phyloP scores from a whole-genome alignment of 345 rosid genomes.

The Eucalyptus urophylla region DNA sequence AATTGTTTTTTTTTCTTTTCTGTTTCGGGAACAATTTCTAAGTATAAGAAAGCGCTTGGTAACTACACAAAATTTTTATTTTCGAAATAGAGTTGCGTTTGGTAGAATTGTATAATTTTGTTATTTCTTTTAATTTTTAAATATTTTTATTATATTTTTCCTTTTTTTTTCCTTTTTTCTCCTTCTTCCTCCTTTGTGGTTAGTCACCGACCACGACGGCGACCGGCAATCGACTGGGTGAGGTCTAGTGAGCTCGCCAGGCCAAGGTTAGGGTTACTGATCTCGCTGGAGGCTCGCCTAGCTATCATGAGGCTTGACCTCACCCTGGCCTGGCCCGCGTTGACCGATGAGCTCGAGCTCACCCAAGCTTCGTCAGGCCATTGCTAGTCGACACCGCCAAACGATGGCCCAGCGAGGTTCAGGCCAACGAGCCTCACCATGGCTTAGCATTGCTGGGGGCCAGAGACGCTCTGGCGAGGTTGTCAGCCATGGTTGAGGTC shows the following conservation, averaged over 20 bases:
- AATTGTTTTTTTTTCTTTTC: rapidly evolving
- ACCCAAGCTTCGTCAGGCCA: rapidly evolving
- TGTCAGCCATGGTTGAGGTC: rapidly evolving
- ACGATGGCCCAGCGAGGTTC: rapidly evolving
- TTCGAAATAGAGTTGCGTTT: rapidly evolving
- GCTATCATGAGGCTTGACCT: no score
- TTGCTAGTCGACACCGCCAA: rapidly evolving
- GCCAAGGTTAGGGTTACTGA: rapidly evolving
- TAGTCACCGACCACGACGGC: rapidly evolving
- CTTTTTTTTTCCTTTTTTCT: no score
- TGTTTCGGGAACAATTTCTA: rapidly evolving
- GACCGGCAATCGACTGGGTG: rapidly evolving
- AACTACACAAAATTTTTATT: rapidly evolving
- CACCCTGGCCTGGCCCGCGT: rapidly evolving
- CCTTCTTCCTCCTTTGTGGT: no score
- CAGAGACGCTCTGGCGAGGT: rapidly evolving
- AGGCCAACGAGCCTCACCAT: no score
- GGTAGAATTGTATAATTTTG: no score
- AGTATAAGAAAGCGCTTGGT: rapidly evolving
- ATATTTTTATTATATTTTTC: no score
- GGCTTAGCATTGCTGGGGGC: rapidly evolving
- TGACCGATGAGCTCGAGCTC: no score
- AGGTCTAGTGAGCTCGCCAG: no score
- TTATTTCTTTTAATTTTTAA: no score
- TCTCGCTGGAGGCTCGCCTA: rapidly evolving